These are phyloP conservation scores for Parmelia sp. DNA, from an alignment of 495 filamentous ascomycete genomes.

Conservation along the genomic window DNA sequence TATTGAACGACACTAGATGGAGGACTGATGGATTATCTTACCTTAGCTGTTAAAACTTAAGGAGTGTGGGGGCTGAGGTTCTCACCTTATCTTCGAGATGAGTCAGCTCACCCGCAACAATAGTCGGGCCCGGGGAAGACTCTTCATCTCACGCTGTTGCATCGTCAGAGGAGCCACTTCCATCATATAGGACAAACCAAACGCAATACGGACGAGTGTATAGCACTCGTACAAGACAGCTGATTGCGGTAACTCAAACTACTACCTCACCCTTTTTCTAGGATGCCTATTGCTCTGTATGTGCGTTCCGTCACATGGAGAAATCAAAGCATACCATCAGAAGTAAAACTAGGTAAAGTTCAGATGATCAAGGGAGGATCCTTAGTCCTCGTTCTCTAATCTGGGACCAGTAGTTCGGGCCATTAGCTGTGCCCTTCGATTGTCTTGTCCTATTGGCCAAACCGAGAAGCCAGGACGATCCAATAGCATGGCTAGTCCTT, in stretches of 20 bases:
- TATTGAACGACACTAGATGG: too few species aligned
- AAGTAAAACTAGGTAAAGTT: background rate
- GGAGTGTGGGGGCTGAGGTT: too few species aligned
- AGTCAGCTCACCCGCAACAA: too few species aligned
- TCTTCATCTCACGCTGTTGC: background rate
- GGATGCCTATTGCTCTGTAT: background rate
- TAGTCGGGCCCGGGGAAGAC: background rate
- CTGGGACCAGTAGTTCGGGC: too few species aligned
- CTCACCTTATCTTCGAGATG: too few species aligned
- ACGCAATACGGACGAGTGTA: background rate
- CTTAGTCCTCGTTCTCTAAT: too few species aligned
- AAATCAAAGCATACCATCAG: background rate
- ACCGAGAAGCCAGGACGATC: background rate
- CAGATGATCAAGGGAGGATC: too few species aligned
- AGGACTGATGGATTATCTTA: too few species aligned
- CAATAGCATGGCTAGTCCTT: background rate
- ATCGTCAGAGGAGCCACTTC: background rate
- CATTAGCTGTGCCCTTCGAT: background rate
- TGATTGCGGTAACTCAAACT: background rate
- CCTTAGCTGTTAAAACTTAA: too few species aligned
- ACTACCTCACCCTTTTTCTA: background rate
- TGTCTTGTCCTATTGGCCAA: background rate
- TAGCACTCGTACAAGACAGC: background rate
- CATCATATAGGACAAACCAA: background rate
- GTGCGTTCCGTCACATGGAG: background rate